Evolutionary conservation across 225 moss, liverwort and hornwort genomes (phyloP), one percentile per base, ranked within the genome.

Genomic region (Pseudoscleropodium purum): DNA sequence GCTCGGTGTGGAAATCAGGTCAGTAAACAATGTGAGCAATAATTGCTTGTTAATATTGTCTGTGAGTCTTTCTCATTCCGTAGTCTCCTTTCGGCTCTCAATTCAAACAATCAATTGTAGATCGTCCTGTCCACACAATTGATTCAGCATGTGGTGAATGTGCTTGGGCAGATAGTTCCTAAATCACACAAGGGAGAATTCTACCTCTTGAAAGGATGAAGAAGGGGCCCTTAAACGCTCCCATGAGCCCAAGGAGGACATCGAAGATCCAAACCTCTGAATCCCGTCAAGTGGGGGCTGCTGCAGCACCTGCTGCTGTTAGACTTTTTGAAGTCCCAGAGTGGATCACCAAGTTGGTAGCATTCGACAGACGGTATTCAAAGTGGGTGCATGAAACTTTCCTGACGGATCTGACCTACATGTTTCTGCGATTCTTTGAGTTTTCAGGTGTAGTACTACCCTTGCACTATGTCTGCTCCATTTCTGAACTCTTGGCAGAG

Each of bases 361-460:
- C 92, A 49, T 85, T 93, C 47, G 98, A 98, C 89, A 94, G 89
- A 86, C 79, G 87, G 23, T 70, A 94, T 73, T 98, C 96, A 18
- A 89, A 95, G 88, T 89, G 90, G 87, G 85, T 97, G 76, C 92
- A 96, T 21, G 91, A 90, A n/a, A 86, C 89, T 57, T 94, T 93
- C 72, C 78, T 90, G 66, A 84, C 88, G 64, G 64, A 93, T 87
- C 88, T 88, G 37, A 90, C 90, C 24, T 91, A 89, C 60, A 18
- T 29, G 81, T 56, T 91, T 74, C 87, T 97, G 47, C 90, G 88
- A 34, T 78, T 91, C 51, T 88, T 96, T 82, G 98, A 98, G 80
- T 93, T 88, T 83, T 95, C 95, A 77, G 93, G 96, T 85, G 92
- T 86, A 84, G 85, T 91, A 37, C 21, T 94, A 51, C 30, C 90